These are phyloP conservation scores for Thalassiosira pacifica DNA, from an alignment of 352 stramenopile species.

Conservation along the genomic window DNA sequence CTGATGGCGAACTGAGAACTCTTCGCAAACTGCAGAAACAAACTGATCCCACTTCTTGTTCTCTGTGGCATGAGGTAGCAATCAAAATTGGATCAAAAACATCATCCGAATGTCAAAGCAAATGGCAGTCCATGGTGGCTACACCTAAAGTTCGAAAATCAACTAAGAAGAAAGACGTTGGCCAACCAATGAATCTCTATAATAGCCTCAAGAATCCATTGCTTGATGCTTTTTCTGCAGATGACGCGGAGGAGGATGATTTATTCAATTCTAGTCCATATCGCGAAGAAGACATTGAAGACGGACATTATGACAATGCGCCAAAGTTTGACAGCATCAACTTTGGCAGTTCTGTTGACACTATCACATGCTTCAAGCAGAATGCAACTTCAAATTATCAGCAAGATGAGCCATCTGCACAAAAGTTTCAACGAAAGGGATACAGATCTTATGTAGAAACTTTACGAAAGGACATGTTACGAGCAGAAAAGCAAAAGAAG, in stretches of 20 bases:
- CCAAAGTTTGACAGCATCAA: constrained; percentile 15
- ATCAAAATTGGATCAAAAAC: constrained; percentile 12
- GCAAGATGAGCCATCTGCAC: not conserved
- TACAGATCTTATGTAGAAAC: constrained; percentile 61
- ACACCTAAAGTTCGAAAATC: constrained; percentile 38
- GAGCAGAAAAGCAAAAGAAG: constrained; percentile 34
- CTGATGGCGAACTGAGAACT: constrained; percentile 4
- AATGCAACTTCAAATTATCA: constrained; percentile 10
- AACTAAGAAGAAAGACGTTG: constrained; percentile 43
- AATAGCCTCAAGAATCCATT: too few species aligned
- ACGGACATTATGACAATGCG: constrained; percentile 7
- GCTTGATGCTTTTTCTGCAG: constrained; percentile 10
- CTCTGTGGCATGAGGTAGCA: constrained; percentile 30
- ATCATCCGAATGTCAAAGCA: constrained; percentile 31
- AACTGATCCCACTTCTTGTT: constrained; percentile 37
- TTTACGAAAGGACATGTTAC: constrained; percentile 51
- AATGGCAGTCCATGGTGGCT: constrained; percentile 52
- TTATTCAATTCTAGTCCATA: constrained; percentile 53
- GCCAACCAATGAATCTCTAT: too few species aligned
- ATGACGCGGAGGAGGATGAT: constrained; percentile 51
- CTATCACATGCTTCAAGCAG: constrained; percentile 34
- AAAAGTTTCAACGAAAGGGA: constrained; percentile 43
- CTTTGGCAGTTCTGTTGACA: constrained; percentile 22
- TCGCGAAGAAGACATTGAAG: constrained; percentile 11
- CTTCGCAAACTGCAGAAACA: constrained; percentile 23